These are phyloP conservation scores for Rhodofomes roseus DNA, from an alignment of 1,284 basidiomycete genomes.

Conservation along the genomic window DNA sequence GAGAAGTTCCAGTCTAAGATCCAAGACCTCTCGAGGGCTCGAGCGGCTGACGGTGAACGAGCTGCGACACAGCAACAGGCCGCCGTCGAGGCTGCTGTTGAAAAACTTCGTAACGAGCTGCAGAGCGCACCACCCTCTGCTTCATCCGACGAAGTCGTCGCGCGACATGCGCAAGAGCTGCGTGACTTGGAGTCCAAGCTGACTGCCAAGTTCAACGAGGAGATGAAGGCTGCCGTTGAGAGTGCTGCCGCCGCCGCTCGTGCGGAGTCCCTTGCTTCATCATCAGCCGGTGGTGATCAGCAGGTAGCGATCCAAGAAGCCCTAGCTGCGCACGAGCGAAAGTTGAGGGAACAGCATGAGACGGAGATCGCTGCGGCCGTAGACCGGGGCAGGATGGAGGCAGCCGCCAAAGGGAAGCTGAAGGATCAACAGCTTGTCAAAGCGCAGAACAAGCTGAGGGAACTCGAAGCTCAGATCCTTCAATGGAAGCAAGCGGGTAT, in stretches of 20 bases:
- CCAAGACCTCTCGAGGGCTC: slow-evolving; percentile 32
- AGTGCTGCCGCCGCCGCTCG: slow-evolving; percentile 31
- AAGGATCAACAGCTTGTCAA: slow-evolving; percentile 65
- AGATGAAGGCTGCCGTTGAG: slow-evolving; percentile 48
- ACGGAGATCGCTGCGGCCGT: slow-evolving; percentile 60
- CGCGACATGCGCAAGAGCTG: slow-evolving; percentile 58
- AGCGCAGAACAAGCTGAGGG: slow-evolving; percentile 57
- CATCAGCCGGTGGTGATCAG: slow-evolving; percentile 29
- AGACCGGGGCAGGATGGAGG: slow-evolving; percentile 64
- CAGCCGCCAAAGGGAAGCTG: slow-evolving; percentile 54
- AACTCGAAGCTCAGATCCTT: slow-evolving; percentile 58
- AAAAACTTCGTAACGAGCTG: slow-evolving; percentile 47
- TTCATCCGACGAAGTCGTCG: slow-evolving; percentile 37
- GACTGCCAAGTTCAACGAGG: slow-evolving; percentile 48
- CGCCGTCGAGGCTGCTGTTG: slow-evolving; percentile 50
- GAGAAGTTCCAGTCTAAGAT: slow-evolving; percentile 43
- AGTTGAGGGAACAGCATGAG: slow-evolving; percentile 41
- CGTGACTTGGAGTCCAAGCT: slow-evolving; percentile 50
- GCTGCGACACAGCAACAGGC: slow-evolving; percentile 37
- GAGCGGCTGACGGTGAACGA: slow-evolving; percentile 35
- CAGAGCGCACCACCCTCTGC: slow-evolving; percentile 24
- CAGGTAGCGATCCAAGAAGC: slow-evolving; percentile 48
- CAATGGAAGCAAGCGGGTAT: slow-evolving; percentile 51
- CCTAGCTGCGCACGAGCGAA: slow-evolving; percentile 44
- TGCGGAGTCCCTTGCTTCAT: slow-evolving; percentile 25